Percentiles rank a stretch among this genome's conserved stretches.
These are phyloP conservation scores for Oryza australiensis DNA, from an alignment of 176 grass and related monocot species.

Conservation along the genomic window DNA sequence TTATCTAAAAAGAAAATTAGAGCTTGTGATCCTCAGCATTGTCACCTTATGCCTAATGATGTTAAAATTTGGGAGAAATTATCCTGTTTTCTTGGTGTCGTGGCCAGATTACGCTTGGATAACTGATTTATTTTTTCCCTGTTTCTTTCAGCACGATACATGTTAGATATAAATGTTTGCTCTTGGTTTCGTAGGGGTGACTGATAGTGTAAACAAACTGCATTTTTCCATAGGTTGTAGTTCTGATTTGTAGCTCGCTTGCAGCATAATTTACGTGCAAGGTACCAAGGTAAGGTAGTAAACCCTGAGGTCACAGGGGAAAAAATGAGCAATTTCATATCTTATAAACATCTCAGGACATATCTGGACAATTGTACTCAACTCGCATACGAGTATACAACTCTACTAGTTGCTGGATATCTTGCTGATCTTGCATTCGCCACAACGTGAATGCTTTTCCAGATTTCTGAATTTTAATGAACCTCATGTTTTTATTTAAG, in stretches of 20 bases:
- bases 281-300: neutral
- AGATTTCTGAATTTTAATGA: neutral
- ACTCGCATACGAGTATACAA: neutral
- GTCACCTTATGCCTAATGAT: neutral
- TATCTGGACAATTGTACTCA: neutral
- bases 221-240: neutral
- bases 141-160: neutral
- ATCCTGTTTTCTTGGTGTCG: neutral
- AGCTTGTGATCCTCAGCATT: neutral
- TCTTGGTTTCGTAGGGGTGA: neutral
- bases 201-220: neutral
- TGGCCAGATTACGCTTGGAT: neutral
- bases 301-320: conserved; percentile 2
- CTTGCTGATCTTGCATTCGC: neutral
- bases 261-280: neutral
- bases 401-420: neutral
- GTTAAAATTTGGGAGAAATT: neutral
- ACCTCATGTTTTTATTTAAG: neutral
- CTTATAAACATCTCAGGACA: neutral
- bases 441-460: neutral
- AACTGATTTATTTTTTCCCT: neutral
- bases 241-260: neutral
- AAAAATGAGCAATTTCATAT: neutral
- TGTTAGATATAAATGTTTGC: neutral
- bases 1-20: neutral